Conservation (phyloP, 208 protist genomes). For the Leishmania gerbilli region DNA sequence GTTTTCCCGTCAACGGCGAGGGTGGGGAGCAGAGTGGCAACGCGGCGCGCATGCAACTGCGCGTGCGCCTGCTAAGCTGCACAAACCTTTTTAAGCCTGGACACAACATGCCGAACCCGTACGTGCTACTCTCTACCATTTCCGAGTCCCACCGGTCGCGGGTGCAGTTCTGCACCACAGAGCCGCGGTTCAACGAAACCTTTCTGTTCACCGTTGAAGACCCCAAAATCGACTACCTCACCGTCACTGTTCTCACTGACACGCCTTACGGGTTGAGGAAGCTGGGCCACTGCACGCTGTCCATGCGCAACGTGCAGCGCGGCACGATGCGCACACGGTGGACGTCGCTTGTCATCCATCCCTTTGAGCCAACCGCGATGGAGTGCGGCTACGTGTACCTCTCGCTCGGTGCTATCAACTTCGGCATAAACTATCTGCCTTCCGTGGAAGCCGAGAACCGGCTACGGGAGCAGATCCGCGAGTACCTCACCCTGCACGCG, state of each 20-base stretch:
- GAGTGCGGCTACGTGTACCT: slow-evolving; percentile 71
- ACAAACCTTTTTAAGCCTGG: slow-evolving; percentile 45
- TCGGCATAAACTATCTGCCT: slow-evolving; percentile 73
- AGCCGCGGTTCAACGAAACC: slow-evolving; percentile 71
- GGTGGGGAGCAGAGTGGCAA: not conserved
- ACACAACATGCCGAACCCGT: slow-evolving; percentile 57
- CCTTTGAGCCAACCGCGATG: slow-evolving; percentile 36
- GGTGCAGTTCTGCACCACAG: slow-evolving; percentile 51
- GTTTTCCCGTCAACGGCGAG: not conserved
- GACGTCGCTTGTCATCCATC: slow-evolving; percentile 59
- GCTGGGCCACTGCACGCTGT: slow-evolving; percentile 79
- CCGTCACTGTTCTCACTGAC: slow-evolving; percentile 77
- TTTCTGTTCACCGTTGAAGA: slow-evolving; percentile 66
- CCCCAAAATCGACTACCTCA: slow-evolving; percentile 56
- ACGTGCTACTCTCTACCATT: slow-evolving; percentile 77
- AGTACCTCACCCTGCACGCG: slow-evolving; percentile 39
- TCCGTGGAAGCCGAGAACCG: slow-evolving; percentile 74
- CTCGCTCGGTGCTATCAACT: slow-evolving; percentile 64
- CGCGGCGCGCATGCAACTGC: slow-evolving; percentile 31
- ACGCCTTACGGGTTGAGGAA: slow-evolving; percentile 76
- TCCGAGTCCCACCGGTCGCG: slow-evolving; percentile 57
- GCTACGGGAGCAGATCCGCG: slow-evolving; percentile 62
- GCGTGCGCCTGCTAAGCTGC: slow-evolving; percentile 72
- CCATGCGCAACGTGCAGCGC: slow-evolving; percentile 72
- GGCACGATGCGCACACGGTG: slow-evolving; percentile 60